A percentile compares a stretch with the other conserved stretches of the same genome.
These are phyloP conservation scores for Corchorus olitorius DNA, from an alignment of 345 rosid species.

Conservation along the genomic window DNA sequence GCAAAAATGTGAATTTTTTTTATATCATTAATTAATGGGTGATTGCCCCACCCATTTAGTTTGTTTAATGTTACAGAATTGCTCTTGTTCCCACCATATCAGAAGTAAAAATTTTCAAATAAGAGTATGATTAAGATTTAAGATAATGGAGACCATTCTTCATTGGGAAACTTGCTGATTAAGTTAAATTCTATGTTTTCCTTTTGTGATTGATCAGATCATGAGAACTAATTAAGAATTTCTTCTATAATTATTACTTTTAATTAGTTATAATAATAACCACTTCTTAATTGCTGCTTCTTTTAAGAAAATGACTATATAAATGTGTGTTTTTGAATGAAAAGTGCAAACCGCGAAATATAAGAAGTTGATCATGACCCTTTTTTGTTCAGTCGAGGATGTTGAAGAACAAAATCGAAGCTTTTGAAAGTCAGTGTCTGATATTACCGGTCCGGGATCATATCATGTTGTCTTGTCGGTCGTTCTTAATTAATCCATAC, in stretches of 20 bases:
- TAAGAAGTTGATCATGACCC: neutral
- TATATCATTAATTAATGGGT: neutral
- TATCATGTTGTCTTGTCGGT: constrained; percentile 11
- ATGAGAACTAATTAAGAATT: too few species aligned
- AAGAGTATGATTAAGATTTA: too few species aligned
- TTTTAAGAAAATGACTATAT: too few species aligned
- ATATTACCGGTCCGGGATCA: too few species aligned
- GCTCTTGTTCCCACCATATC: too few species aligned
- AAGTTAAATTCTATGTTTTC: neutral
- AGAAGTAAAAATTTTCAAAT: too few species aligned
- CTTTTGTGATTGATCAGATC: too few species aligned
- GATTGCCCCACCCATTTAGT: neutral
- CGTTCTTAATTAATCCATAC: neutral
- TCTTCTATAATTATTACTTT: too few species aligned
- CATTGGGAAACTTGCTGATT: neutral
- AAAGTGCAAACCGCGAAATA: neutral
- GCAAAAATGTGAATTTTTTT: neutral
- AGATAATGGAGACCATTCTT: too few species aligned
- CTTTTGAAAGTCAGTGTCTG: neutral
- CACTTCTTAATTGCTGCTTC: too few species aligned
- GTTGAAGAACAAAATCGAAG: neutral
- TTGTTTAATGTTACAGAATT: neutral
- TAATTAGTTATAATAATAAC: too few species aligned
- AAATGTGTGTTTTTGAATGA: neutral
- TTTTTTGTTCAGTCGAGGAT: neutral